These are phyloP conservation scores for Striga asiatica DNA, from an alignment of 257 asterid genomes.

Conservation along the genomic window DNA sequence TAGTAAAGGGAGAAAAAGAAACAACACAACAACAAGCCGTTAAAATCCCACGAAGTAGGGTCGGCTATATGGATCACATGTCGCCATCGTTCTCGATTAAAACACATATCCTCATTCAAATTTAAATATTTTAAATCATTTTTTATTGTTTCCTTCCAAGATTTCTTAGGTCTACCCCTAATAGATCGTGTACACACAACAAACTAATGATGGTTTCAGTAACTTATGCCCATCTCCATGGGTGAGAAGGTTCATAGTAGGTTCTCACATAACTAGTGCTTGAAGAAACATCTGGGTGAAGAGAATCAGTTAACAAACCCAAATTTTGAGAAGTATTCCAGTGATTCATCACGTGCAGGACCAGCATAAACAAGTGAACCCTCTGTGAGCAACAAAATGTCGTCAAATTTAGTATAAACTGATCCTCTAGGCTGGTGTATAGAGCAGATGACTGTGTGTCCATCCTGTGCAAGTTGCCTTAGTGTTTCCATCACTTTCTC, in stretches of 20 bases:
- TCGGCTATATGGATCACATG: no score
- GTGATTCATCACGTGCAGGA: slow-evolving; percentile 67
- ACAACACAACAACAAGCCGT: no score
- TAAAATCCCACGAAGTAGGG: no score
- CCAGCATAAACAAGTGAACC: slow-evolving; percentile 90
- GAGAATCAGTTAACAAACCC: slow-evolving; percentile 49
- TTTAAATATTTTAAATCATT: no score
- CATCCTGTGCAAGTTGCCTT: slow-evolving; percentile 81
- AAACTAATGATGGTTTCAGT: neutral
- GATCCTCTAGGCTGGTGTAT: slow-evolving; percentile 99
- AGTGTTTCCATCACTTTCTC: slow-evolving; percentile 97
- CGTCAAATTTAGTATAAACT: slow-evolving; percentile 88
- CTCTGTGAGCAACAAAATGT: slow-evolving; percentile 76
- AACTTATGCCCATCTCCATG: slow-evolving; percentile 2
- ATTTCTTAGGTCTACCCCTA: no score
- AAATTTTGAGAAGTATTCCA: slow-evolving; percentile 67
- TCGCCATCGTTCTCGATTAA: no score
- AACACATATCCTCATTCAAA: no score
- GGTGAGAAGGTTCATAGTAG: no score
- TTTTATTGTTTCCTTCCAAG: no score
- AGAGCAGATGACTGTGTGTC: slow-evolving; percentile 95
- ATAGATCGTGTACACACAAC: neutral
- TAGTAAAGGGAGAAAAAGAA: no score
- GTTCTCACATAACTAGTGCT: neutral
- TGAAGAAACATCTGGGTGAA: slow-evolving; percentile 3